Percentiles rank a stretch among this genome's conserved stretches.
Evolutionary conservation across 2,329 filamentous ascomycete species (phyloP).

Genomic region (Fusarium pininemorale): DNA sequence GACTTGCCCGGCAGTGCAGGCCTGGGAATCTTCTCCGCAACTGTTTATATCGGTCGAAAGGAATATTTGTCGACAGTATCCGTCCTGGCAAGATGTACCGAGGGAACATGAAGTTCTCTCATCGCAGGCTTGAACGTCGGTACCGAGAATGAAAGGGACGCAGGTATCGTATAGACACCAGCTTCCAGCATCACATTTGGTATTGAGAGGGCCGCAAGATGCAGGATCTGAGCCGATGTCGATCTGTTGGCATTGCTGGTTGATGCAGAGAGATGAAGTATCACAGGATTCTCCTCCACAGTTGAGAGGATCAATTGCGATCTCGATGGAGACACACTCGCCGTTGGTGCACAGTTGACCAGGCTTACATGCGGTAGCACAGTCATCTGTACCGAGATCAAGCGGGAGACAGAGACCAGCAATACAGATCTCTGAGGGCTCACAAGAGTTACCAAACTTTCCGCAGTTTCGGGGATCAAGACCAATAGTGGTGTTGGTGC

Average conservation of each 20-base stretch:
- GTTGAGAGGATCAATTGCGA: conserved; percentile 6
- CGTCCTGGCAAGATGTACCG: conserved; percentile 1
- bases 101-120: conserved; percentile 9
- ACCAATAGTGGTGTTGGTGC: conserved; percentile 29
- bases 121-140: conserved; percentile 21
- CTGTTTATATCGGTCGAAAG: conserved; percentile 18
- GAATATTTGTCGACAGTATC: conserved; percentile 16
- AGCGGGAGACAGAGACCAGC: conserved; percentile 14
- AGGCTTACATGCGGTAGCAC: not conserved
- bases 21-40: conserved; percentile 4
- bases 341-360: conserved; percentile 24
- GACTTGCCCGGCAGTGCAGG: conserved; percentile 21
- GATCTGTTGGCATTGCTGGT: conserved; percentile 12
- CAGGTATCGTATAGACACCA: conserved; percentile 30
- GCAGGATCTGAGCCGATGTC: conserved; percentile 21
- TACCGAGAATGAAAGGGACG: conserved; percentile 28
- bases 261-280: conserved; percentile 27
- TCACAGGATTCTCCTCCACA: conserved; percentile 10
- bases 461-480: conserved; percentile 25
- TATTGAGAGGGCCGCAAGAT: conserved; percentile 14
- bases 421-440: conserved; percentile 21
- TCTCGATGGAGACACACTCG: conserved; percentile 21
- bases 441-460: conserved; percentile 5
- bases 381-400: not conserved
- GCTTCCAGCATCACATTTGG: conserved; percentile 21